Percentiles rank a stretch among this genome's conserved stretches.
Conservation (phyloP, 169 alveolate species). For the Plasmodium coatneyi region DNA sequence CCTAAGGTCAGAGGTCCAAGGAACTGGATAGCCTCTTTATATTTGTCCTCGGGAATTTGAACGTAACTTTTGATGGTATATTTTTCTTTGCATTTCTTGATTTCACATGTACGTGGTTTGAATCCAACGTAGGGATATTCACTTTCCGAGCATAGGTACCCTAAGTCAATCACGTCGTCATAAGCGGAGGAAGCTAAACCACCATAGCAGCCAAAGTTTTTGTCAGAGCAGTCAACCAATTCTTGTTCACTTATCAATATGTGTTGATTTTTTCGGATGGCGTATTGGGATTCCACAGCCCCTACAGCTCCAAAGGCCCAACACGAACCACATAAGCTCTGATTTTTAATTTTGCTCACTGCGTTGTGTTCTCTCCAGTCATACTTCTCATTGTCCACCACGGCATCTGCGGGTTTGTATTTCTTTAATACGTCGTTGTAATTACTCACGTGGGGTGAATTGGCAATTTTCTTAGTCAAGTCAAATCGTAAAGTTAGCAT, state of each 20-base stretch:
- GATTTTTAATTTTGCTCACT: slow-evolving; percentile 83
- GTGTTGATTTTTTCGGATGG: slow-evolving; percentile 37
- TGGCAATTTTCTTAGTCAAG: not conserved
- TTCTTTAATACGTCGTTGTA: slow-evolving; percentile 21
- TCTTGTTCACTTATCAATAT: slow-evolving; percentile 89
- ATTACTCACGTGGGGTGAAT: not conserved
- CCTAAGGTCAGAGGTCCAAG: slow-evolving; percentile 90
- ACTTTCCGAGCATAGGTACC: slow-evolving; percentile 76
- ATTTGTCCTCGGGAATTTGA: slow-evolving; percentile 30
- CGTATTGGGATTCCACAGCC: slow-evolving; percentile 80
- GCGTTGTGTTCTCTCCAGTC: slow-evolving; percentile 84
- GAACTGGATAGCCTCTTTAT: slow-evolving; percentile 75
- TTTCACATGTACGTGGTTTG: slow-evolving; percentile 27
- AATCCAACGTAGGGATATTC: slow-evolving; percentile 84
- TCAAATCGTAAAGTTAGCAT: slow-evolving; percentile 10
- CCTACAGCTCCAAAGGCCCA: slow-evolving; percentile 91
- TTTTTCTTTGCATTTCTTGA: slow-evolving; percentile 47
- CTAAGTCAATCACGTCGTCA: slow-evolving; percentile 82
- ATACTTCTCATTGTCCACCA: slow-evolving; percentile 9
- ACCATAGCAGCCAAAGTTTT: slow-evolving; percentile 87
- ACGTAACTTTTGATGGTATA: slow-evolving; percentile 45
- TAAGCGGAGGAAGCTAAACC: slow-evolving; percentile 88
- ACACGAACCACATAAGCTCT: slow-evolving; percentile 89
- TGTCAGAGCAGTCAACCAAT: slow-evolving; percentile 87
- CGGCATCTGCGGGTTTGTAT: not conserved